These are phyloP conservation scores for apple (Malus domestica) DNA, from an alignment of 306 rosid genomes.

Conservation along the genomic window DNA sequence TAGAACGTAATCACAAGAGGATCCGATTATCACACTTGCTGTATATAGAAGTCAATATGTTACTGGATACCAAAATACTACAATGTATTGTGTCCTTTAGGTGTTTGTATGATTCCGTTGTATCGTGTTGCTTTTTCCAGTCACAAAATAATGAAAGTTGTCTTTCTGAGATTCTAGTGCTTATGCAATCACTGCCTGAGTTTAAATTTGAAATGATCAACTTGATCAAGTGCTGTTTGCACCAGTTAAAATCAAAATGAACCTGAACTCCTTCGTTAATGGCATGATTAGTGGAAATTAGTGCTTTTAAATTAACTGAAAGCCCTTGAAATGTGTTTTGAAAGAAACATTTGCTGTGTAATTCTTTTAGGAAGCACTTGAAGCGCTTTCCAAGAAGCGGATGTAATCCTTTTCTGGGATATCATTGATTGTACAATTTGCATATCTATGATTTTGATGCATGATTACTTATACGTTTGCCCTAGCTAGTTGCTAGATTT, in stretches of 20 bases:
- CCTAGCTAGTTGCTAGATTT: no score
- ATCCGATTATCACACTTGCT: background rate
- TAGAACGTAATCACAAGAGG: conserved; percentile 4
- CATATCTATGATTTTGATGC: no score
- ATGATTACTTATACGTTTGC: no score
- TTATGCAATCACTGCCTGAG: background rate
- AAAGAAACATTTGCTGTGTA: background rate
- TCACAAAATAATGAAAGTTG: background rate
- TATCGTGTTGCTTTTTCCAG: background rate
- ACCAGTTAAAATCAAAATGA: background rate
- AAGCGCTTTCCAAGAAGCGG: no score
- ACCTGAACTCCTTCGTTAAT: background rate
- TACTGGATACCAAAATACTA: no score
- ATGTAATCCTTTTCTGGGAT: no score
- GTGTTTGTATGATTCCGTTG: background rate
- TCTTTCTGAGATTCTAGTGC: background rate
- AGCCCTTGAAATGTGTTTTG: background rate
- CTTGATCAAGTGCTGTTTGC: background rate
- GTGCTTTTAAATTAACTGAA: background rate
- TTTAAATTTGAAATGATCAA: background rate
- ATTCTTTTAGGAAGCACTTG: no score
- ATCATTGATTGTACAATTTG: no score
- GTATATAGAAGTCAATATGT: conserved; percentile 39
- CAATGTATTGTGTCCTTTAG: background rate
- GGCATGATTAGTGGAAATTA: background rate